Evolutionary conservation across 2,329 filamentous ascomycete genomes (phyloP), one percentile per base, ranked within the genome.

Genomic region (Xylariaceae sp.): DNA sequence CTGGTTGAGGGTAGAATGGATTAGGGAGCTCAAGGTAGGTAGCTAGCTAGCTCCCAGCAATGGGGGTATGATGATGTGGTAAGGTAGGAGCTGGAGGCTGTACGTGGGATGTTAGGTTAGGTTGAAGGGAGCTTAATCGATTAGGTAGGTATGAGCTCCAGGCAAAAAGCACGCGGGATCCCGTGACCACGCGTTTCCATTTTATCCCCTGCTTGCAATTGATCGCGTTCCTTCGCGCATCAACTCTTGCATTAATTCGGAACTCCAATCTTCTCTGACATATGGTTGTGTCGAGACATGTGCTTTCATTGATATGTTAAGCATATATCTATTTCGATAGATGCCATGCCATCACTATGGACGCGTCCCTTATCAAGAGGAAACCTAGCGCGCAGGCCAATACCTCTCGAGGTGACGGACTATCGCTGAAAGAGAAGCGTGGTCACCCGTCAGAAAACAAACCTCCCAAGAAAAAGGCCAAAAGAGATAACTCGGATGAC

Each of bases 381-480:
- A 49, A 44, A 12, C 24, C 46, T 12, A 28, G 14, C 5, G 12
- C 6, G 35, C 14, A 24, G 7, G 7, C 21, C 27, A 30, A 40
- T 23, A 31, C 38, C 28, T 21, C 43, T 36, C 43, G 27, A 28
- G 47, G 23, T 34, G 31, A 30, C 23, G 14, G 37, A 32, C n/a
- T n/a, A n/a, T n/a, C 33, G 4, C 34, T 40, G 18, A 34, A 43
- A 37, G 33, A 39, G 14, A 47, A 37, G 17, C 31, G 33, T 29
- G 17, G 31, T 13, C 34, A 11, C 11, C 8, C 21, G 36, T 39
- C 33, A n/a, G 36, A 45, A 18, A 55, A n/a, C n/a, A n/a, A 55
- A 30, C 60, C 56, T 13, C 59, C 64, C 2, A 40, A 50, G 2
- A 69, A 69, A 48, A 63, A 52, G 32, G 32, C 48, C 5, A 66